A percentile compares a stretch with the other conserved stretches of the same genome.
Conservation (phyloP, 2,329 filamentous ascomycete species). For the Talaromyces sp. region DNA sequence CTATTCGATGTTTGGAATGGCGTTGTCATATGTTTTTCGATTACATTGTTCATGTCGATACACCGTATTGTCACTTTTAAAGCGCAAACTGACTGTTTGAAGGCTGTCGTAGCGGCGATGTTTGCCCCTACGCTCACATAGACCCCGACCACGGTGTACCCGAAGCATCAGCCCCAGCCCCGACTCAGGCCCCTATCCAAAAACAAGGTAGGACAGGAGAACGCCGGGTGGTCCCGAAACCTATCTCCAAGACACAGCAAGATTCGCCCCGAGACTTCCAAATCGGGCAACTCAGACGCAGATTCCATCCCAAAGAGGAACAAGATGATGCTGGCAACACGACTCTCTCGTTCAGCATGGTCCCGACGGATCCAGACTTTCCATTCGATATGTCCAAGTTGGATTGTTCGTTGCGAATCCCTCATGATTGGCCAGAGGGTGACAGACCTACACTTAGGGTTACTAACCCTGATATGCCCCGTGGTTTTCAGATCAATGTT, state of each 20-base stretch:
- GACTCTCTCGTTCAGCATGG: constrained; percentile 61
- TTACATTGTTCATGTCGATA: constrained; percentile 18
- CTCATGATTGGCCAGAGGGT: constrained; percentile 53
- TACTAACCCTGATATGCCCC: constrained; percentile 65
- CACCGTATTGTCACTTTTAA: constrained; percentile 8
- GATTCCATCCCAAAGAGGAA: constrained; percentile 55
- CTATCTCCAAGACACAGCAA: constrained; percentile 60
- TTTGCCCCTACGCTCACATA: constrained; percentile 52
- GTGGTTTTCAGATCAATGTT: constrained; percentile 71
- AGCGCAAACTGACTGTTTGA: constrained; percentile 14
- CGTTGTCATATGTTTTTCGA: constrained; percentile 15
- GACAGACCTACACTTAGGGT: constrained; percentile 59
- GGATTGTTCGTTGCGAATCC: constrained; percentile 65
- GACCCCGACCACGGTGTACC: constrained; percentile 18
- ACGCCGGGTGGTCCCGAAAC: constrained; percentile 52
- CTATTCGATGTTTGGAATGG: not conserved
- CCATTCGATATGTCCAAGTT: constrained; percentile 70
- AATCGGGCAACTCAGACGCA: constrained; percentile 65
- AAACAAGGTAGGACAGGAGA: not conserved
- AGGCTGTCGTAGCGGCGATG: constrained; percentile 53
- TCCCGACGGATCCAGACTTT: constrained; percentile 77
- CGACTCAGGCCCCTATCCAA: constrained; percentile 16
- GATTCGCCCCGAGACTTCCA: constrained; percentile 71
- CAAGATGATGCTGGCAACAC: constrained; percentile 41
- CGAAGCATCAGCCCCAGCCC: constrained; percentile 19